A percentile compares a stretch with the other conserved stretches of the same genome.
phyloP scores from a whole-genome alignment of 75 land plant genomes.

The Cupressus sempervirens region DNA sequence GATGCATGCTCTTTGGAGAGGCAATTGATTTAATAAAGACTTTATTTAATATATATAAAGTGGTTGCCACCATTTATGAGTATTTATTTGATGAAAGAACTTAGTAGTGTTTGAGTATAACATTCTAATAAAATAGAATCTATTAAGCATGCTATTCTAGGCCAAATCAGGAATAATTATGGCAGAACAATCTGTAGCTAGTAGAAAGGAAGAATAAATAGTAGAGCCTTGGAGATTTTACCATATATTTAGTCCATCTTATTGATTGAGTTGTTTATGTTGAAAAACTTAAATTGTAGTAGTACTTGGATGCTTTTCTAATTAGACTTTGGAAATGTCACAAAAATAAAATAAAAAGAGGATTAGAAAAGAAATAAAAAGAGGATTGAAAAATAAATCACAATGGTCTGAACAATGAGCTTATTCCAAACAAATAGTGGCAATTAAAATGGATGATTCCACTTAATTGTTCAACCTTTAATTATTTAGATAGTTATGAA shows the following conservation, averaged over 20 bases:
- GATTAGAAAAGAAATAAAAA: too few relatives aligned
- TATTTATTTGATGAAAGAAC: background rate
- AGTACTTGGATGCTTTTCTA: background rate
- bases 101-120: background rate
- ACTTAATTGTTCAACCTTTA: background rate
- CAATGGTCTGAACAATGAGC: background rate
- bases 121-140: background rate
- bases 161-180: background rate
- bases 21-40: background rate
- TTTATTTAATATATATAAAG: background rate
- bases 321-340: background rate
- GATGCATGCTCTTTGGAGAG: background rate
- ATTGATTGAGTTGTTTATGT: background rate
- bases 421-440: background rate
- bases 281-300: background rate
- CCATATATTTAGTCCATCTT: background rate
- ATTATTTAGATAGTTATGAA: too few relatives aligned
- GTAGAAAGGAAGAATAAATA: background rate
- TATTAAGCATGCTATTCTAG: background rate
- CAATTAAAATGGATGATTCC: background rate
- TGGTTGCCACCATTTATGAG: background rate
- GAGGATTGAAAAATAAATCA: background rate
- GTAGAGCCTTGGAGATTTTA: background rate
- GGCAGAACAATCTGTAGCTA: background rate
- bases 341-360: background rate